Evolutionary conservation across 176 grass and related monocot genomes (phyloP), one percentile per base, ranked within the genome.

Genomic region (Oryza officinalis): DNA sequence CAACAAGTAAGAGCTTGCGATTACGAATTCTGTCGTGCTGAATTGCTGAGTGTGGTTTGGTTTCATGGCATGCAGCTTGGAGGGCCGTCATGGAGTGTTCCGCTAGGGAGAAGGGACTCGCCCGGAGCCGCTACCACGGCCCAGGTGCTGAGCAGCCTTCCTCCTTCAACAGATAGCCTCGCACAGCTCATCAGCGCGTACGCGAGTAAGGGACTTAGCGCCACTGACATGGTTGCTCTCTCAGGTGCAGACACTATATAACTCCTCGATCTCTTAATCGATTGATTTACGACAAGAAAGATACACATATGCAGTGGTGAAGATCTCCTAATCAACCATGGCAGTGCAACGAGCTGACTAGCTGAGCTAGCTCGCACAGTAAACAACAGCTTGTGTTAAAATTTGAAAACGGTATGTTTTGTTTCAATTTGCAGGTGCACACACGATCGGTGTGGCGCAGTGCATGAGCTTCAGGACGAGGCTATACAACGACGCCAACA

Each of bases 401-500:
- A 6, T 6, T 6, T 6, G 33, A 35, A 35, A 35, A 35, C 33
- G 33, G 5, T 33, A 33, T 33, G 32, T 5, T 33, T 33, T 33
- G 32, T 18, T 18, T 14, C 6, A 3, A 64, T 18, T 5, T 63
- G 77, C 88, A 90, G 88, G 88, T 23, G 83, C 83, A 6, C 83
- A 90, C 88, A 86, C 88, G 76, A 86, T 90, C 45, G 88, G 88
- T 2, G 28, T 66, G 27, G 78, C 88, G 11, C 69, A 22, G 40
- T 90, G 88, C 78, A 3, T 0, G 12, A 61, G 1, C 44, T 90
- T 83, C 68, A n/a, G 79, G 65, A 20, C 2, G 0, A 84, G 88
- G 45, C 82, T 90, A 54, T 90, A 90, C 88, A 90, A 90, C 18
- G 84, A 90, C 13, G 40, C 88, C 52, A 85, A 92, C 74, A 87